A percentile compares a stretch with the other conserved stretches of the same genome.
These are phyloP conservation scores for Cenococcum geophilum DNA, from an alignment of 495 filamentous ascomycete species.

Conservation along the genomic window DNA sequence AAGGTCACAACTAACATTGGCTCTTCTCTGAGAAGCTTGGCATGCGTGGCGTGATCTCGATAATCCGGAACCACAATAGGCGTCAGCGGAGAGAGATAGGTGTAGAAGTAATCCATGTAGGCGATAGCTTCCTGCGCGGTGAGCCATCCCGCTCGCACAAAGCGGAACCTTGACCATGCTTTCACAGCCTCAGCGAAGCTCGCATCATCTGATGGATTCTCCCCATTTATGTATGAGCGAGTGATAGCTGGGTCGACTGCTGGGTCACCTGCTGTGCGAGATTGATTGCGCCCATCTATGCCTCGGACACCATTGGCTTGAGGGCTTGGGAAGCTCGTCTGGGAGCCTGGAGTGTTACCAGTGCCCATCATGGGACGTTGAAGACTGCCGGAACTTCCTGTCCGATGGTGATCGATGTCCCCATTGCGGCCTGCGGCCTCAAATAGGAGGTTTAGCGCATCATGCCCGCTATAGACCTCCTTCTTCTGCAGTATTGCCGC, in stretches of 20 bases:
- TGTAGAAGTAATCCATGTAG: slow-evolving; percentile 93
- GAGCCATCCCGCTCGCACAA: slow-evolving; percentile 94
- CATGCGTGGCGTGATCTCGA: slow-evolving; percentile 63
- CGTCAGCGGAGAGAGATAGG: slow-evolving; percentile 80
- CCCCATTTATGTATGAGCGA: neutral
- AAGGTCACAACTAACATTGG: slow-evolving; percentile 87
- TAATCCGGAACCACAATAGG: slow-evolving; percentile 86
- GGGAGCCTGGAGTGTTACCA: slow-evolving; percentile 27
- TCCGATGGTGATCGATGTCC: slow-evolving; percentile 43
- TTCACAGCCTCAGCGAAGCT: slow-evolving; percentile 60
- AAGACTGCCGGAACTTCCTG: slow-evolving; percentile 29
- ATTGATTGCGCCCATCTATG: slow-evolving; percentile 9
- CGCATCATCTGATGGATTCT: slow-evolving; percentile 27
- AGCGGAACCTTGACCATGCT: slow-evolving; percentile 83
- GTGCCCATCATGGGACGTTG: slow-evolving; percentile 21
- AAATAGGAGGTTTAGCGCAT: slow-evolving; percentile 63
- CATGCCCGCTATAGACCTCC: slow-evolving; percentile 62
- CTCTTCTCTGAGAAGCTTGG: slow-evolving; percentile 75
- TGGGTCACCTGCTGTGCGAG: slow-evolving; percentile 10
- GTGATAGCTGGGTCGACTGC: slow-evolving; percentile 26
- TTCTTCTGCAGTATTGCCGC: slow-evolving; percentile 56
- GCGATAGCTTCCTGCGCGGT: slow-evolving; percentile 85
- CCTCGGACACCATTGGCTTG: slow-evolving; percentile 19
- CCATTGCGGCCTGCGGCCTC: slow-evolving; percentile 53
- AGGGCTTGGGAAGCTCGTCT: slow-evolving; percentile 32